Conservation (phyloP, 345 rosid species). For the Hibiscus tridactylites region DNA sequence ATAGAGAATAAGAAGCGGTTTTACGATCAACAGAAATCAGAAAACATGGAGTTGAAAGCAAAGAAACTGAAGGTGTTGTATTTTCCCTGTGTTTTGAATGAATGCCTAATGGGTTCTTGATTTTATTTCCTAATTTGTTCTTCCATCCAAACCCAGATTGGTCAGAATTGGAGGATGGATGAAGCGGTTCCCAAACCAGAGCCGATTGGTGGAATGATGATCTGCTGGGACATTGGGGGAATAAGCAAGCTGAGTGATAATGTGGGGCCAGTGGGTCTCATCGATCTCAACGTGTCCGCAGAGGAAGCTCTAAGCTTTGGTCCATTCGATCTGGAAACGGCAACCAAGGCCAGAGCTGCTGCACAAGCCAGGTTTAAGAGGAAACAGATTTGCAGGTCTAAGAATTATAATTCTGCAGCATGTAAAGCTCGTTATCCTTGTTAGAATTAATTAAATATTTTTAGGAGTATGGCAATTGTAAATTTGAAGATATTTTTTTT, state of each 20-base stretch:
- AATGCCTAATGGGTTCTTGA: not conserved
- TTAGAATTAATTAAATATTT: not conserved
- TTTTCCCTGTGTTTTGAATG: not conserved
- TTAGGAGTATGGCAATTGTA: not conserved
- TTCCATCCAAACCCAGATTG: not conserved
- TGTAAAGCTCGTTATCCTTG: conserved; percentile 6
- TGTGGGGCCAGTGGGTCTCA: not conserved
- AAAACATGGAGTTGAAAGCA: conserved; percentile 18
- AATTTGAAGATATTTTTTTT: not conserved
- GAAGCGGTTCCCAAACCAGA: no score
- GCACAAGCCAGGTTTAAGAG: conserved; percentile 32
- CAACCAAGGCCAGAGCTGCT: conserved; percentile 22
- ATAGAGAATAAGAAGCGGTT: conserved; percentile 5
- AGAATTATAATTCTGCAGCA: conserved; percentile 7
- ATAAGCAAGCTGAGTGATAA: not conserved
- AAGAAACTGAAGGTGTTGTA: conserved; percentile 16
- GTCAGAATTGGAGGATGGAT: no score
- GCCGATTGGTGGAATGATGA: not conserved
- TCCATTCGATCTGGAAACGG: not conserved
- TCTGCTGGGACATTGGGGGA: not conserved
- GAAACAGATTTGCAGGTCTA: conserved; percentile 24
- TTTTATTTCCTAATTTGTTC: not conserved
- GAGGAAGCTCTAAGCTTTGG: not conserved
- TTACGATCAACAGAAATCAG: conserved; percentile 5
- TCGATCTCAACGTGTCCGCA: conserved; percentile 22